These are phyloP conservation scores for Coniochaeta sp. DNA, from an alignment of 2,329 filamentous ascomycete species.

Conservation along the genomic window DNA sequence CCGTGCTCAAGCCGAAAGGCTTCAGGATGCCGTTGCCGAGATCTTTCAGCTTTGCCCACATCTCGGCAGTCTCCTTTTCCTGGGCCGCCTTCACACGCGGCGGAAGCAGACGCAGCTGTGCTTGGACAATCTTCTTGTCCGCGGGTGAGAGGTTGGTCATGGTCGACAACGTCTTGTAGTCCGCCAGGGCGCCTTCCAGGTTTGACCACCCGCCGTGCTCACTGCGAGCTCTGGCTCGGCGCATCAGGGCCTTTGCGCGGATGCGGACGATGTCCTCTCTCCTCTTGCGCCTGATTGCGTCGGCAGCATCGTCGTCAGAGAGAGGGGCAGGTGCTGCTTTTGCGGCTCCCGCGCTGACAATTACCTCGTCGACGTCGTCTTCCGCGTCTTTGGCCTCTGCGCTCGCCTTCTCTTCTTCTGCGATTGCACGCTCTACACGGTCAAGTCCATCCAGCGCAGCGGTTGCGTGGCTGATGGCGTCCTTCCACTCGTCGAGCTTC, in stretches of 20 bases:
- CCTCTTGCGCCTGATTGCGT: slow-evolving; percentile 25
- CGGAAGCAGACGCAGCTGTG: slow-evolving; percentile 60
- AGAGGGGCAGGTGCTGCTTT: slow-evolving; percentile 33
- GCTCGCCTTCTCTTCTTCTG: slow-evolving; percentile 40
- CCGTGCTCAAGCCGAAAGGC: slow-evolving; percentile 87
- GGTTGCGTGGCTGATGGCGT: slow-evolving; percentile 67
- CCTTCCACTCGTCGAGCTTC: slow-evolving; percentile 79
- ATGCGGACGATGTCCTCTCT: slow-evolving; percentile 66
- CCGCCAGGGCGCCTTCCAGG: slow-evolving; percentile 68
- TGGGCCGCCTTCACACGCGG: slow-evolving; percentile 66
- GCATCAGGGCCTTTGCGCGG: slow-evolving; percentile 73
- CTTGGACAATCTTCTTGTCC: slow-evolving; percentile 61
- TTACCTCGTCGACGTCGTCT: slow-evolving; percentile 44
- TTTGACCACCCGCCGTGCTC: slow-evolving; percentile 72
- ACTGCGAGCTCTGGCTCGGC: slow-evolving; percentile 65
- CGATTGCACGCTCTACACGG: slow-evolving; percentile 37
- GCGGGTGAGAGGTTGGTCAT: slow-evolving; percentile 54
- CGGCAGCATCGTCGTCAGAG: slow-evolving; percentile 17
- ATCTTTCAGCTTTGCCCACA: slow-evolving; percentile 94
- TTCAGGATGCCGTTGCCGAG: slow-evolving; percentile 87
- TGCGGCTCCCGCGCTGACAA: slow-evolving; percentile 50
- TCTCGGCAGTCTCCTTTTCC: slow-evolving; percentile 84
- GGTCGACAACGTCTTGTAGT: slow-evolving; percentile 62
- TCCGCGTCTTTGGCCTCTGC: slow-evolving; percentile 30
- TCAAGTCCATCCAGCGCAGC: slow-evolving; percentile 67